Evolutionary conservation across 352 stramenopile species (phyloP).

Genomic region (Phytophthora tubulina): DNA sequence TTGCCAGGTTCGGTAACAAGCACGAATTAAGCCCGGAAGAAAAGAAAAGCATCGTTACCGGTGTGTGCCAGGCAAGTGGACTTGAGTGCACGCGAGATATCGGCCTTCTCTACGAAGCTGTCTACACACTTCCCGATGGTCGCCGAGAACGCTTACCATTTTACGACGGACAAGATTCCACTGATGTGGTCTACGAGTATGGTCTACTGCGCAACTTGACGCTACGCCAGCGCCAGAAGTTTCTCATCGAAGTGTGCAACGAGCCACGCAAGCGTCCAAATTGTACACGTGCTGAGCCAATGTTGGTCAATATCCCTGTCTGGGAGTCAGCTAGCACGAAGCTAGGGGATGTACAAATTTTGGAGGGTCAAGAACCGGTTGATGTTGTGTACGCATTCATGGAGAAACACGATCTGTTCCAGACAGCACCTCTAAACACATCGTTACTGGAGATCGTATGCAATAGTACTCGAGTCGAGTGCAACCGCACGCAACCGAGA

Average conservation of each 20-base stretch:
- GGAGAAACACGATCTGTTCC: conserved; percentile 88
- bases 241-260: conserved; percentile 78
- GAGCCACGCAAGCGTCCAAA: conserved; percentile 70
- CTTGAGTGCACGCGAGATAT: conserved; percentile 62
- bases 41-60: conserved; percentile 63
- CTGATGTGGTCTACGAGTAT: conserved; percentile 85
- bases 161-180: conserved; percentile 76
- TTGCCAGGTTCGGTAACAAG: conserved; percentile 80
- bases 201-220: conserved; percentile 75
- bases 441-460: conserved; percentile 73
- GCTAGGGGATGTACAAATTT: conserved; percentile 74
- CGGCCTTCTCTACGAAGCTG: conserved; percentile 69
- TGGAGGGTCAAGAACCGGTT: conserved; percentile 82
- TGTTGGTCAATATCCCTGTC: conserved; percentile 78
- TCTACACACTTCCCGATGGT: conserved; percentile 66
- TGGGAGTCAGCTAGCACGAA: conserved; percentile 79
- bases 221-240: conserved; percentile 68
- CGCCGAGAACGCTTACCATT: conserved; percentile 69
- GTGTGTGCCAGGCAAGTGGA: conserved; percentile 64
- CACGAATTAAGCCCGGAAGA: conserved; percentile 64
- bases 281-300: conserved; percentile 80
- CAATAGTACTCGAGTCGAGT: conserved; percentile 76
- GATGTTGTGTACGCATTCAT: conserved; percentile 89
- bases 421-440: conserved; percentile 83
- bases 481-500: conserved; percentile 59